A percentile compares a stretch with the other conserved stretches of the same genome.
phyloP scores from a whole-genome alignment of 768 basidiomycete genomes.

The Solioccasus polychromus region DNA sequence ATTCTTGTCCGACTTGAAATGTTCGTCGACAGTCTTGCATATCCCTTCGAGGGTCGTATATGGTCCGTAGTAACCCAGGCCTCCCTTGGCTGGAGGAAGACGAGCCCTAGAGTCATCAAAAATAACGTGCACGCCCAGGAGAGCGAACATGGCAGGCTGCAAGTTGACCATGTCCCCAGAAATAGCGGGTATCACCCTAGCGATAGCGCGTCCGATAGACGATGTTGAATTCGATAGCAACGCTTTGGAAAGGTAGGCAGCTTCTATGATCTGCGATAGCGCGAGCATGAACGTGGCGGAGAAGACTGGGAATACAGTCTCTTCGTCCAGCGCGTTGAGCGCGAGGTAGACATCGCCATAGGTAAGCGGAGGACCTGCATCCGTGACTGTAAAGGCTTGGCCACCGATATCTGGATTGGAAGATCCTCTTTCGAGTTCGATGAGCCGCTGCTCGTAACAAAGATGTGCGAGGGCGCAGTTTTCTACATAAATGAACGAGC shows the following conservation, averaged over 20 bases:
- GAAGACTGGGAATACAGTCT: constrained; percentile 50
- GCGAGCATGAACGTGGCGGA: constrained; percentile 64
- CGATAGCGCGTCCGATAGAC: constrained; percentile 32
- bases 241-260: constrained; percentile 47
- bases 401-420: constrained; percentile 67
- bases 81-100: constrained; percentile 50
- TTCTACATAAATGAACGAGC: constrained; percentile 72
- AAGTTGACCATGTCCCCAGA: constrained; percentile 50
- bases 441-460: constrained; percentile 67
- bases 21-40: constrained; percentile 53
- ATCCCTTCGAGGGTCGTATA: constrained; percentile 60
- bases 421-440: constrained; percentile 45
- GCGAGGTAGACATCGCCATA: constrained; percentile 60
- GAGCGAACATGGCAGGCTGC: constrained; percentile 56
- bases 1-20: constrained; percentile 36
- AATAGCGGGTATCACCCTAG: constrained; percentile 42
- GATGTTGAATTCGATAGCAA: constrained; percentile 34
- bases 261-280: constrained; percentile 59
- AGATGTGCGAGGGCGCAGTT: constrained; percentile 73
- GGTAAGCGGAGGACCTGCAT: constrained; percentile 61
- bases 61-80: constrained; percentile 57
- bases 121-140: constrained; percentile 53
- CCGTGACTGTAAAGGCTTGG: constrained; percentile 62
- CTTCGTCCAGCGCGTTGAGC: constrained; percentile 55
- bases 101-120: constrained; percentile 68